Evolutionary conservation across 768 basidiomycete genomes (phyloP), one percentile per base, ranked within the genome.

Genomic region (Psilocybe subaeruginosa): DNA sequence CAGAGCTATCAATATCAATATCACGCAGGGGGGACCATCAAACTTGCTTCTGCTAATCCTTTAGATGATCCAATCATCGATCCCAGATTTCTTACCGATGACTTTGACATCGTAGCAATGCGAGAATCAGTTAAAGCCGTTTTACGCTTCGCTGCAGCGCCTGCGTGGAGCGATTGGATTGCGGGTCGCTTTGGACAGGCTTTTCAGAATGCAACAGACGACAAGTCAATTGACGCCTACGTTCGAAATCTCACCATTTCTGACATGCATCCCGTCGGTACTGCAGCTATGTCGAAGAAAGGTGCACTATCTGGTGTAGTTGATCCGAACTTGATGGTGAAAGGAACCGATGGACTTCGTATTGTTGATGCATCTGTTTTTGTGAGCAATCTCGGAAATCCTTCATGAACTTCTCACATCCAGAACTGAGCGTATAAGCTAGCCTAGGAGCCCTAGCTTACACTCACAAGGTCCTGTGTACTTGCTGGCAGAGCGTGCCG

Each of bases 51-150:
- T 19, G 73, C 72, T n/a, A 69, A 79, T 65, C 76, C 83, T 16
- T 85, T 85, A 69, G 73, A 72, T 31, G 43, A 71, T 27, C 85
- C 86, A 0, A 58, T 73, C 37, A 84, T 88, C 68, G 76, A 88
- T 64, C 81, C 83, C 3, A 77, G 76, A 49, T 78, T 81, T 69
- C 73, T 82, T 27, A 68, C 58, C 37, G 70, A 72, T 7, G 49
- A 63, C 2, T 72, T 75, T 33, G 79, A 78, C 56, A 69, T 73
- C 8, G 62, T 70, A 33, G 69, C 68, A 0, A 55, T 77, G 58
- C 63, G 72, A 8, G 68, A 71, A 51, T 63, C 66, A 14, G 60
- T 75, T 51, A 65, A 64, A 29, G 54, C 66, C 16, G 61, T 59
- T 0, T 60, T 65, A 50, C 68, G 64, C 1, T 76, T 77, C 54